Evolutionary conservation across 768 basidiomycete genomes (phyloP).

Genomic region (Leccinum disarticulatum): DNA sequence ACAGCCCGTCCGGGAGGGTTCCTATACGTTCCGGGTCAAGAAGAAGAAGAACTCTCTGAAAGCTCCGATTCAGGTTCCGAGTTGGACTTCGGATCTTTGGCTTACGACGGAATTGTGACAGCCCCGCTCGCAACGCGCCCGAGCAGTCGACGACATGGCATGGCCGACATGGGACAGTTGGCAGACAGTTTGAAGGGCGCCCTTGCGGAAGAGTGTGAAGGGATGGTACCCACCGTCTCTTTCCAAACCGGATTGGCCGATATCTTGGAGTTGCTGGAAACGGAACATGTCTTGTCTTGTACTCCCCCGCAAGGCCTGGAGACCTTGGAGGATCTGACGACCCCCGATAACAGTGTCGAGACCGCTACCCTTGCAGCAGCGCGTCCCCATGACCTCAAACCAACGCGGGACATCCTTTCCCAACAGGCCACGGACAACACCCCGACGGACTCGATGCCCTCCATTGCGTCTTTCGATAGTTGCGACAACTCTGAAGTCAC

Average conservation of each 20-base stretch:
- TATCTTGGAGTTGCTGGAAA: background rate
- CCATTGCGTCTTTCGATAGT: background rate
- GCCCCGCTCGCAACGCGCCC: background rate
- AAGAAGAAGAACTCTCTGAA: background rate
- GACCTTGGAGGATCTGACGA: background rate
- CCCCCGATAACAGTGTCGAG: background rate
- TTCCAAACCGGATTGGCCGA: background rate
- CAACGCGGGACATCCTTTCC: too few relatives aligned
- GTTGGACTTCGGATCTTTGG: background rate
- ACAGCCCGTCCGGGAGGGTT: conserved; percentile 10
- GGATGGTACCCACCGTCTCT: background rate
- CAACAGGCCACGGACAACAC: background rate
- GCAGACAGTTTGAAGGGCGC: background rate
- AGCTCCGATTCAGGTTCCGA: background rate
- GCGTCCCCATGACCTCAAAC: too few relatives aligned
- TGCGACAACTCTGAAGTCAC: background rate
- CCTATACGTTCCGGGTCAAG: conserved; percentile 9
- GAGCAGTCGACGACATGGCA: conserved; percentile 10
- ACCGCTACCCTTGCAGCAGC: too few relatives aligned
- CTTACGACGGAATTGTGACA: conserved; percentile 1
- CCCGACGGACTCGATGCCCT: background rate
- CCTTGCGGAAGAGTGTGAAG: background rate
- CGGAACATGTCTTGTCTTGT: background rate
- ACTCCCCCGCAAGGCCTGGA: background rate
- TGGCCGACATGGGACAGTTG: conserved; percentile 8